Percentiles rank a stretch among this genome's conserved stretches.
Evolutionary conservation across 23 red algal species (phyloP).

Genomic region (Gracilaria gracilis): DNA sequence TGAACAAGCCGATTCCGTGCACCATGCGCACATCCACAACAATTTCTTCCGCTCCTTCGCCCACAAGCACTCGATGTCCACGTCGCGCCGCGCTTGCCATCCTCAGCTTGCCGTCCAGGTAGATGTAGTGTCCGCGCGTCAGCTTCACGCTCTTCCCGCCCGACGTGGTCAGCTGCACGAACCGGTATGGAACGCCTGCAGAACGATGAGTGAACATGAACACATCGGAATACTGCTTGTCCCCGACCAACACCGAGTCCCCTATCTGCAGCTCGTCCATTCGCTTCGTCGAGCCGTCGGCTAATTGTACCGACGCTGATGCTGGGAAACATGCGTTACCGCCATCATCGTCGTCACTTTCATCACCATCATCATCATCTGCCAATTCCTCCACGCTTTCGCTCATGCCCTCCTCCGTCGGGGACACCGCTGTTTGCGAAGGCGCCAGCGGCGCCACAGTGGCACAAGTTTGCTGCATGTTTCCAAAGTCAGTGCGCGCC

Average conservation of each 20-base stretch:
- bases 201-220: constrained; percentile 70
- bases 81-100: background rate
- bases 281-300: constrained; percentile 15
- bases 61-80: constrained; percentile 29
- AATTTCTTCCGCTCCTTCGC: background rate
- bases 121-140: constrained; percentile 52
- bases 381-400: background rate
- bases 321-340: constrained; percentile 69
- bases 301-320: constrained; percentile 42
- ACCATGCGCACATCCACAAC: background rate
- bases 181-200: constrained; percentile 6
- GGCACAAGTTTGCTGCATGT: background rate
- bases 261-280: constrained; percentile 75
- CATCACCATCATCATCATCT: background rate
- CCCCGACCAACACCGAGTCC: constrained; percentile 50
- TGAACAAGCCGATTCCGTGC: constrained; percentile 3
- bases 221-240: constrained; percentile 47
- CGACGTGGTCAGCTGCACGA: constrained; percentile 42
- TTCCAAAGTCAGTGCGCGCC: constrained; percentile 34
- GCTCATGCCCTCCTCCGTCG: background rate
- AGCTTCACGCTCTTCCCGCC: constrained; percentile 14
- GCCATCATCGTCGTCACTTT: constrained; percentile 4
- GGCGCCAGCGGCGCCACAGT: background rate
- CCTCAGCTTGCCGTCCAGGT: constrained; percentile 38
- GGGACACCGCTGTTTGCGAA: background rate